Base-by-base conservation (phyloP, 495 filamentous ascomycete genomes). In the Lepraria neglecta region DNA sequence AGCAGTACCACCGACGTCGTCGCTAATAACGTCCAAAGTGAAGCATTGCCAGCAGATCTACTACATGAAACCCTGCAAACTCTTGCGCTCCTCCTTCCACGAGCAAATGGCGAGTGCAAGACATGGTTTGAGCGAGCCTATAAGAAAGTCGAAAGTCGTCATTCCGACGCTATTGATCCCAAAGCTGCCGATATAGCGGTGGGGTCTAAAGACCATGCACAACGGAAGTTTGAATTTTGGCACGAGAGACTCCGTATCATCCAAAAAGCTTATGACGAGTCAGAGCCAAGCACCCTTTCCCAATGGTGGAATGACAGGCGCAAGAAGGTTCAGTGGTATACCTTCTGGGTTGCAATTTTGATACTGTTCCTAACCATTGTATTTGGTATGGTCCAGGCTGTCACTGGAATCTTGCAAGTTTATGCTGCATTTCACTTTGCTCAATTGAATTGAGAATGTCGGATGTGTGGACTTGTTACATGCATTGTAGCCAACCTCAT, bases 231-330 rank as follows among this genome's bases (percentile, higher is more conserved):
- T 57, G 38, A 62, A 0, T 79, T 70, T 61, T 82, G 80, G 79
- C 69, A 68, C 10, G 76, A 82, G 59, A 69, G 79, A 27, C 69
- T 83, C 1, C 65, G 75, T 1, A 73, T 78, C 4, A 65, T 84
- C 17, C 78, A 81, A 60, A 64, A 79, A 63, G 69, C 69, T 0
- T 82, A 77, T 56, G 80, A 84, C 60, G 69, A 81, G 33, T 65
- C 76, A 0, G 63, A 68, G 28, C 80, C 80, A n/a, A 64, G 59
- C 14, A 76, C 64, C 7, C 45, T 81, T 0, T 65, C 59, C 3
- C 76, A 81, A 59, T 80, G 75, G 76, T 82, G 79, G 78, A 62
- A 72, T 40, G 78, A 83, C 62, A 51, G 76, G 50, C 65, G 81
- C 3, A 78, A 80, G 44, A 69, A 70, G 11, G 71, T 75, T 0